Evolutionary conservation across 1,284 basidiomycete species (phyloP).

Genomic region (Tilletia walkeri): DNA sequence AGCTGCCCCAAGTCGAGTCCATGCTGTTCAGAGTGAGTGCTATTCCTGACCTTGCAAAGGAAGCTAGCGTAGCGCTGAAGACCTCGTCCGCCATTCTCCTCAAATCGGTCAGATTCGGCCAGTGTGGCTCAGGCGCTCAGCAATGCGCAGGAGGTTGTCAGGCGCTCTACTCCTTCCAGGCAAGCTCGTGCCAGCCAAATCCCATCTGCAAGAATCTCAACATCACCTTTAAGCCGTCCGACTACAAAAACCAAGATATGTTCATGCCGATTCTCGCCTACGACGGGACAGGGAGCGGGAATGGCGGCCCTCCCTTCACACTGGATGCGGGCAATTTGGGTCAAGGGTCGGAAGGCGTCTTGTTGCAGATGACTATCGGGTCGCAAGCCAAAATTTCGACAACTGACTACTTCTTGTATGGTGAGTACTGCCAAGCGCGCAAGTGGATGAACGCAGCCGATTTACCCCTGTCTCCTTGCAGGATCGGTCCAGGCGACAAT

Average conservation of each 20-base stretch:
- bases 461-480: neutral
- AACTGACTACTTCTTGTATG: constrained; percentile 49
- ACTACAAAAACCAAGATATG: constrained; percentile 33
- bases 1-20: constrained; percentile 9
- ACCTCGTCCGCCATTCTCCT: neutral
- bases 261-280: constrained; percentile 48
- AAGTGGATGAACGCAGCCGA: neutral
- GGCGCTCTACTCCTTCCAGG: constrained; percentile 35
- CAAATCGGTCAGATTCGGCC: constrained; percentile 26
- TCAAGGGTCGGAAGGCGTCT: constrained; percentile 42
- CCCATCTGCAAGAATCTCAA: constrained; percentile 41
- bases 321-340: constrained; percentile 46
- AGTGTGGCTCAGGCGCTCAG: constrained; percentile 43
- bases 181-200: constrained; percentile 42
- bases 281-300: constrained; percentile 34
- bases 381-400: constrained; percentile 45
- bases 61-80: too few species aligned
- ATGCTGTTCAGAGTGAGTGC: constrained; percentile 15
- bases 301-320: constrained; percentile 33
- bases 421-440: constrained; percentile 18
- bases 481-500: constrained; percentile 34
- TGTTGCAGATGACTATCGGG: constrained; percentile 38
- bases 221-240: constrained; percentile 25
- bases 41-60: too few species aligned
- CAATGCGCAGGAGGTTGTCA: constrained; percentile 51